Percentiles rank a stretch among this genome's conserved stretches.
phyloP scores from a whole-genome alignment of 768 basidiomycete genomes.

The Cystobasidium tubakii region DNA sequence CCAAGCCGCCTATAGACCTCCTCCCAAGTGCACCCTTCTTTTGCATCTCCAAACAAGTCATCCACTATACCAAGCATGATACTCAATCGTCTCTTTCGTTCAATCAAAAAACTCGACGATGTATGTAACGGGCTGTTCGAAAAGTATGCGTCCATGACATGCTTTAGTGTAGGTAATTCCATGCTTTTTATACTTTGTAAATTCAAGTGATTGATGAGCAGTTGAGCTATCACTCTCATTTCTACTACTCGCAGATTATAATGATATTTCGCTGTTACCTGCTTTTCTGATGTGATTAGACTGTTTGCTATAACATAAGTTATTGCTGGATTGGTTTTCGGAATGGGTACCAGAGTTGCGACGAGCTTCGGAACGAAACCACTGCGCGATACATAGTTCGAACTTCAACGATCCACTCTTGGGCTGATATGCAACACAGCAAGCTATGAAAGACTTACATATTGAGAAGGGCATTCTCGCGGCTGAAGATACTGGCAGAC shows the following conservation, averaged over 20 bases:
- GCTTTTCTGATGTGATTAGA: conserved; percentile 73
- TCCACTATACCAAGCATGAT: conserved; percentile 48
- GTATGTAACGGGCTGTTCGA: conserved; percentile 19
- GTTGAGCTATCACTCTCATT: conserved; percentile 69
- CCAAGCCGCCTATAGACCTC: conserved; percentile 53
- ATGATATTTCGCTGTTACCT: conserved; percentile 64
- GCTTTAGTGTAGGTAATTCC: conserved; percentile 40
- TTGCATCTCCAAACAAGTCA: conserved; percentile 51
- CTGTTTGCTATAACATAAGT: conserved; percentile 73
- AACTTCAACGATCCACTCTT: too few relatives aligned
- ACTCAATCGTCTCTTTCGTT: not conserved
- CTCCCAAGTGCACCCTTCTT: conserved; percentile 51
- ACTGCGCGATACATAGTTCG: not conserved
- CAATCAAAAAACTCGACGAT: conserved; percentile 32
- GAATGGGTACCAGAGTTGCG: conserved; percentile 64
- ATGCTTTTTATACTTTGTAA: conserved; percentile 13
- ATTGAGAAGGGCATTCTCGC: conserved; percentile 58
- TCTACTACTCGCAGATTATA: conserved; percentile 86
- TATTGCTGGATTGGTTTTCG: conserved; percentile 53
- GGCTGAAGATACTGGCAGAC: conserved; percentile 75
- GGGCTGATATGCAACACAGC: too few relatives aligned
- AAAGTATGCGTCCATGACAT: conserved; percentile 42
- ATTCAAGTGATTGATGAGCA: conserved; percentile 61
- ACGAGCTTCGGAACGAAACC: conserved; percentile 66
- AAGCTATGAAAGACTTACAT: conserved; percentile 34